Evolutionary conservation across 2,329 filamentous ascomycete genomes (phyloP).

Genomic region (Trichoderma arundinaceum): DNA sequence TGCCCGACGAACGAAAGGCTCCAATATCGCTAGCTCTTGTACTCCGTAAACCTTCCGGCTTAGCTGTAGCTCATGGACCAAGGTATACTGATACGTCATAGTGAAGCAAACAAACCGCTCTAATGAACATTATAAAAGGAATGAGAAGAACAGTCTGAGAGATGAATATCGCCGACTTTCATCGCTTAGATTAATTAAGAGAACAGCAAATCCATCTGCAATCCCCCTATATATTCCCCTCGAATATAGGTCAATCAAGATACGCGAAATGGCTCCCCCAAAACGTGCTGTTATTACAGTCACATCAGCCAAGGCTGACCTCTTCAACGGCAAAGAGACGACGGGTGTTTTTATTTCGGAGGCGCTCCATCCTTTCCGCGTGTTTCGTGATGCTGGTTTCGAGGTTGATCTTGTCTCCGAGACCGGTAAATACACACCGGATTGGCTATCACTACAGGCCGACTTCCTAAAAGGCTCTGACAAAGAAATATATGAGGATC

Average conservation of each 20-base stretch:
- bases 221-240: too few relatives aligned
- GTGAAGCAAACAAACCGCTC: too few relatives aligned
- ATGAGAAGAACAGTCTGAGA: too few relatives aligned
- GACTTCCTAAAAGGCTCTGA: conserved; percentile 17
- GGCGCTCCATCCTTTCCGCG: conserved; percentile 8
- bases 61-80: background rate
- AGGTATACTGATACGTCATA: too few relatives aligned
- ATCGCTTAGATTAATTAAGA: background rate
- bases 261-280: background rate
- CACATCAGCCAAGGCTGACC: background rate
- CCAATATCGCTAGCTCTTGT: background rate
- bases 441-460: background rate
- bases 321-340: conserved; percentile 12
- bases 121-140: too few relatives aligned
- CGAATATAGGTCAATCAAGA: background rate
- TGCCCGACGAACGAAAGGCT: background rate
- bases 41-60: background rate
- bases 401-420: conserved; percentile 8
- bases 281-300: conserved; percentile 13
- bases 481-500: conserved; percentile 10
- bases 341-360: conserved; percentile 17
- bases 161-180: background rate
- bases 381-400: conserved; percentile 11
- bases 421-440: conserved; percentile 6
- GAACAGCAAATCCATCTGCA: background rate